Evolutionary conservation across 108 stramenopile species (phyloP).

Genomic region (Pseudonitzschia pungens): DNA sequence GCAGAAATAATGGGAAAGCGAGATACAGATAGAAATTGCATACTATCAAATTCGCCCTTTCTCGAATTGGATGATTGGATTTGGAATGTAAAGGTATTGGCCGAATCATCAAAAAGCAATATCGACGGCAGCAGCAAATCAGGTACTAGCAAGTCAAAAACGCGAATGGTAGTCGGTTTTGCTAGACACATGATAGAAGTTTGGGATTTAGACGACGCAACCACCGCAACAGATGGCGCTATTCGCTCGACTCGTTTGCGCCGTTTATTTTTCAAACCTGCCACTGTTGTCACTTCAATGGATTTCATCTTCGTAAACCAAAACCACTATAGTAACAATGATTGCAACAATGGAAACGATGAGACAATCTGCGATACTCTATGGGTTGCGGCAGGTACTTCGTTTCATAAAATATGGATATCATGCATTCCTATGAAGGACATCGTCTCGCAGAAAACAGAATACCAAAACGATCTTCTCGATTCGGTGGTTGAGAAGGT

Average conservation of each 20-base stretch:
- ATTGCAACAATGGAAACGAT: not conserved
- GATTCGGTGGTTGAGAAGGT: not conserved
- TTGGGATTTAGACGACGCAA: constrained; percentile 36
- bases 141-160: constrained; percentile 6
- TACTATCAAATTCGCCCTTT: not conserved
- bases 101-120: not conserved
- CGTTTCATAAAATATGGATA: constrained; percentile 47
- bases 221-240: constrained; percentile 18
- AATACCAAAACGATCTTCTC: not conserved
- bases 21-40: not conserved
- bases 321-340: constrained; percentile 6
- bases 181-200: constrained; percentile 57
- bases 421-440: constrained; percentile 9
- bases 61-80: constrained; percentile 60
- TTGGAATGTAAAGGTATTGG: constrained; percentile 48
- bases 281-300: constrained; percentile 58
- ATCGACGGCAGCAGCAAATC: not conserved
- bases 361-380: constrained; percentile 1
- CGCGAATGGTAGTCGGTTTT: constrained; percentile 44
- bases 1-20: not conserved
- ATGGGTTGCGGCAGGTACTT: constrained; percentile 42
- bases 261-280: constrained; percentile 34
- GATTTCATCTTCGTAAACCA: constrained; percentile 30
- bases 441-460: not conserved
- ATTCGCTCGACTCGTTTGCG: constrained; percentile 5